These are phyloP conservation scores for Avena sativa DNA, from an alignment of 176 grass and related monocot genomes.

Conservation along the genomic window DNA sequence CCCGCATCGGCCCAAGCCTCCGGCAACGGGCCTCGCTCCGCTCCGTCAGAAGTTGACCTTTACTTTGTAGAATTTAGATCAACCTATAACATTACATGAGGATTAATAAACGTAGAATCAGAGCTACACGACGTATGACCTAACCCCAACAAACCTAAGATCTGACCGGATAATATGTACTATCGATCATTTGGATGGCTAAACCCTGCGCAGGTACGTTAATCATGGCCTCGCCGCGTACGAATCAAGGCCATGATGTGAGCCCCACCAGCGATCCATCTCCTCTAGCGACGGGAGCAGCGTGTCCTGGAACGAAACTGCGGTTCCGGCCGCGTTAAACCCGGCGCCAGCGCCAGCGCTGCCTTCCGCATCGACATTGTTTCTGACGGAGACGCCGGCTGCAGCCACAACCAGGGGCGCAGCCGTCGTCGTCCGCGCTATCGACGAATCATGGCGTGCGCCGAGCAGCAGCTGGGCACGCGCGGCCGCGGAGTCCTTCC, in stretches of 20 bases:
- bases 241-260: not conserved
- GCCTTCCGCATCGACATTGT: not conserved
- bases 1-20: too few relatives aligned
- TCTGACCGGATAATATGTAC: too few relatives aligned
- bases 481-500: conserved; percentile 51
- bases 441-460: not conserved
- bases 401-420: not conserved
- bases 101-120: too few relatives aligned
- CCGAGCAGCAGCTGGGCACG: not conserved
- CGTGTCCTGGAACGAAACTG: not conserved
- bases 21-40: too few relatives aligned
- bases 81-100: too few relatives aligned
- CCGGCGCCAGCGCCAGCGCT: not conserved
- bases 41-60: too few relatives aligned
- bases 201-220: not conserved
- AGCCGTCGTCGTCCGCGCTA: not conserved
- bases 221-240: not conserved
- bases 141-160: too few relatives aligned
- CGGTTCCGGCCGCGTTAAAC: not conserved
- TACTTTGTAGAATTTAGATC: too few relatives aligned
- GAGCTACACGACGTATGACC: too few relatives aligned
- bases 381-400: not conserved
- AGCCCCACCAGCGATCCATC: conserved; percentile 8
- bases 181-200: too few relatives aligned
- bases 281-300: not conserved